Evolutionary conservation across 371 early-diverging fungal genomes (phyloP).

Genomic region (Chytridiales sp.): DNA sequence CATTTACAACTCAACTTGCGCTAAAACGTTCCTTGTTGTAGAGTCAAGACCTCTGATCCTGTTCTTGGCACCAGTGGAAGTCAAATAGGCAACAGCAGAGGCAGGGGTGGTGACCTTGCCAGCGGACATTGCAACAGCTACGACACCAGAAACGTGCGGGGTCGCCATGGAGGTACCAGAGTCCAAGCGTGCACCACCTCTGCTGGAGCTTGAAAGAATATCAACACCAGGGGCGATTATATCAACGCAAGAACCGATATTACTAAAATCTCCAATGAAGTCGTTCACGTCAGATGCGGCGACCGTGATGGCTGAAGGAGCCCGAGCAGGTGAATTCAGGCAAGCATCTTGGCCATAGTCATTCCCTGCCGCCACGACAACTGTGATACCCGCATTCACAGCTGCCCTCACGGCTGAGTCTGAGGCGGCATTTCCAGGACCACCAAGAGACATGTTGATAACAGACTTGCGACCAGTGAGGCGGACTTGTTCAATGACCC

Average conservation of each 20-base stretch:
- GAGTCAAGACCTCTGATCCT: neutral
- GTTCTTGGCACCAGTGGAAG: neutral
- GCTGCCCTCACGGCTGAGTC: constrained; percentile 37
- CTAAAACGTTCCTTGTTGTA: neutral
- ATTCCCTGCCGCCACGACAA: constrained; percentile 97
- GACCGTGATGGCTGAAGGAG: constrained; percentile 53
- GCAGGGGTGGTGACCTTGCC: constrained; percentile 1
- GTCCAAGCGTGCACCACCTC: too few species aligned
- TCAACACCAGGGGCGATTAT: constrained; percentile 88
- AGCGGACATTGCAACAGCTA: constrained; percentile 56
- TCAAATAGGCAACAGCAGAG: neutral
- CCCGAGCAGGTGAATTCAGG: too few species aligned
- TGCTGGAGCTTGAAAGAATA: too few species aligned
- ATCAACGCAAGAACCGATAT: constrained; percentile 78
- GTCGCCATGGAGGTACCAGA: too few species aligned
- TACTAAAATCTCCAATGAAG: constrained; percentile 64
- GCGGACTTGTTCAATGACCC: constrained; percentile 21
- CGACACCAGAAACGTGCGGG: constrained; percentile 78
- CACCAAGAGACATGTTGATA: constrained; percentile 43
- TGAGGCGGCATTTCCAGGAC: too few species aligned
- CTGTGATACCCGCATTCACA: constrained; percentile 52
- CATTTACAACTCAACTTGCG: too few species aligned
- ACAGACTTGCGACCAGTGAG: constrained; percentile 8
- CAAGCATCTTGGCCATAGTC: constrained; percentile 29
- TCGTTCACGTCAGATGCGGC: constrained; percentile 63